phyloP scores from a whole-genome alignment of 805 yeast species.

The Saturnispora hagleri region DNA sequence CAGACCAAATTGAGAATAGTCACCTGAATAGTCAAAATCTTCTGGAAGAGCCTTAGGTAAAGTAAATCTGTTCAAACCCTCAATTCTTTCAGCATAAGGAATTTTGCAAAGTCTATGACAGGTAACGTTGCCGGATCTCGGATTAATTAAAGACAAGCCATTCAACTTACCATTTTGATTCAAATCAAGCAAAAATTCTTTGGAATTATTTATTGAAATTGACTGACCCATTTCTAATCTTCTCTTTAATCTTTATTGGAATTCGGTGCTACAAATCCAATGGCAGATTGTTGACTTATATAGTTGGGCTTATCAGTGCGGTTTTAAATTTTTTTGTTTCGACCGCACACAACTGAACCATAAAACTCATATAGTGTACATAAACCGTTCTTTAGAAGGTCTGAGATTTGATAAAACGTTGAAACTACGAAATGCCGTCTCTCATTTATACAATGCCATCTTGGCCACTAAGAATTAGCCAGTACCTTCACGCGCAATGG shows the following conservation, averaged over 20 bases:
- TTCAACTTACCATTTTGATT: conserved; percentile 22
- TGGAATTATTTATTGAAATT: conserved; percentile 17
- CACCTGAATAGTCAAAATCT: conserved; percentile 31
- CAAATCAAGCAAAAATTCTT: conserved; percentile 13
- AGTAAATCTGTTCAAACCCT: conserved; percentile 27
- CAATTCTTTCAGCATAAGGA: conserved; percentile 29
- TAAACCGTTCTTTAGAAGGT: background rate
- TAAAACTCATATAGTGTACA: background rate
- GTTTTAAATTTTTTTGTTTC: background rate
- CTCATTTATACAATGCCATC: background rate
- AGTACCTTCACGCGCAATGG: conserved; percentile 37
- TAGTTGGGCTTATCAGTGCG: background rate
- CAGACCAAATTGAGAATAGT: conserved; percentile 27
- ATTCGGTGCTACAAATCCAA: background rate
- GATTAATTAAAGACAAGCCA: conserved; percentile 19
- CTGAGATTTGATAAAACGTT: too few relatives aligned
- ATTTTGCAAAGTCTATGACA: conserved; percentile 25
- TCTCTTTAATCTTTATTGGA: background rate
- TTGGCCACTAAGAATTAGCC: background rate
- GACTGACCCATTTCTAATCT: conserved; percentile 16
- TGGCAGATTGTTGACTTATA: background rate
- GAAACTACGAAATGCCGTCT: background rate
- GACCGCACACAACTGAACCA: background rate
- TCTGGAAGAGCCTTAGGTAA: conserved; percentile 24
- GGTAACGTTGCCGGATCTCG: conserved; percentile 14